phyloP scores from a whole-genome alignment of 257 asterid genomes.

The Solanum lycopersicoides region DNA sequence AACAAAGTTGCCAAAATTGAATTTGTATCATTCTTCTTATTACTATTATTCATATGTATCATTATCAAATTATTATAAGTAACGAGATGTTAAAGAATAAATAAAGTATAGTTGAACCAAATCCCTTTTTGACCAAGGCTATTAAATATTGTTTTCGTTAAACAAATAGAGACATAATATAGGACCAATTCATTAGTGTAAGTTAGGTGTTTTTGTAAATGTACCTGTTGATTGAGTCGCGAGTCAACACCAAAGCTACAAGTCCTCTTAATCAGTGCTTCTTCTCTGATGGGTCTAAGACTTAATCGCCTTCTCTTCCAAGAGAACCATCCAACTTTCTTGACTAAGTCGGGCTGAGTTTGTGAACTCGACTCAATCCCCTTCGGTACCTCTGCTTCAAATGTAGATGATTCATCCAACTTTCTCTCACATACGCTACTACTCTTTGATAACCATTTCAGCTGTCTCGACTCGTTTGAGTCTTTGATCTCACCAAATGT shows the following conservation, averaged over 20 bases:
- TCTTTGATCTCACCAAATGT: constrained; percentile 35
- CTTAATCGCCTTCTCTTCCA: constrained; percentile 52
- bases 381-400: constrained; percentile 1
- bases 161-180: not conserved
- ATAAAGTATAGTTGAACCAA: not conserved
- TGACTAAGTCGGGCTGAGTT: constrained; percentile 13
- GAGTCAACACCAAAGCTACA: constrained; percentile 2
- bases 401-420: not conserved
- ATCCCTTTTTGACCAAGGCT: not conserved
- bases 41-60: too few species aligned
- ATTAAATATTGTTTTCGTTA: not conserved
- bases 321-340: constrained; percentile 44
- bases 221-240: not conserved
- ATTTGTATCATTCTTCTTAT: too few species aligned
- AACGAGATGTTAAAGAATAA: not conserved
- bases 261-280: constrained; percentile 10
- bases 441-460: not conserved
- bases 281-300: constrained; percentile 31
- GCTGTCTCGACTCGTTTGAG: not conserved
- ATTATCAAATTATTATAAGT: not conserved
- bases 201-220: not conserved
- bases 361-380: not conserved
- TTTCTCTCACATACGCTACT: not conserved
- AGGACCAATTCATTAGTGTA: not conserved
- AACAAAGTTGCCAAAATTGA: not conserved